phyloP scores from a whole-genome alignment of 1,139 yeast genomes.

The Debaryomycetaceae sp. region DNA sequence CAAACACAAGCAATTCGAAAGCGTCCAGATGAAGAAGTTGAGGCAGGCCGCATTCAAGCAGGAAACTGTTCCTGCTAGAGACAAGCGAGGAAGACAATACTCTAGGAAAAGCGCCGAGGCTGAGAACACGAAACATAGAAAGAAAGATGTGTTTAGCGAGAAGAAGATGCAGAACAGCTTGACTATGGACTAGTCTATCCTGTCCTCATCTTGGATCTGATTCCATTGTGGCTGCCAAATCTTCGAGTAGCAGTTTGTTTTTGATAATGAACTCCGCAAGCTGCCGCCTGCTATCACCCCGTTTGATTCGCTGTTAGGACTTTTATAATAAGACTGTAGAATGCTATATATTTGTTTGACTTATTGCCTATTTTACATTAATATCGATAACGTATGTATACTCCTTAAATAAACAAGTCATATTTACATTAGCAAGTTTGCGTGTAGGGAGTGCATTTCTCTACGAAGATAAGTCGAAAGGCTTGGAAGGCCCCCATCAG shows the following conservation, averaged over 20 bases:
- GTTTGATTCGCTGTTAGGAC: neutral
- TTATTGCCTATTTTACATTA: neutral
- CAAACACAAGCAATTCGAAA: slow-evolving; percentile 13
- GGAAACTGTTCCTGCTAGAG: neutral
- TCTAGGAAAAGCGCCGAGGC: neutral
- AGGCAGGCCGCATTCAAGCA: slow-evolving; percentile 7
- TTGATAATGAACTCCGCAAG: no score
- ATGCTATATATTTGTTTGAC: neutral
- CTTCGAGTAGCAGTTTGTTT: no score
- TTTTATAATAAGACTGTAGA: neutral
- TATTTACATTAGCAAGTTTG: no score
- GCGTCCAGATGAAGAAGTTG: slow-evolving; percentile 11
- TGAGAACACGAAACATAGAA: neutral
- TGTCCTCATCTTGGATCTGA: no score
- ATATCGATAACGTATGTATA: neutral
- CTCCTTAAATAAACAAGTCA: no score
- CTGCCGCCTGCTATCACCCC: neutral
- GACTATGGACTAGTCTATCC: neutral
- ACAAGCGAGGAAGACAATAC: neutral
- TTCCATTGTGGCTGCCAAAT: no score
- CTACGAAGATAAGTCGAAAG: no score
- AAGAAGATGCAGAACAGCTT: slow-evolving; percentile 1
- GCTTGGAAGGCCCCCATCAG: no score
- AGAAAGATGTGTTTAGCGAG: neutral
- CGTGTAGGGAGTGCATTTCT: no score